Base-by-base conservation (phyloP, 441 rosid species). In the Aleurites moluccanus region DNA sequence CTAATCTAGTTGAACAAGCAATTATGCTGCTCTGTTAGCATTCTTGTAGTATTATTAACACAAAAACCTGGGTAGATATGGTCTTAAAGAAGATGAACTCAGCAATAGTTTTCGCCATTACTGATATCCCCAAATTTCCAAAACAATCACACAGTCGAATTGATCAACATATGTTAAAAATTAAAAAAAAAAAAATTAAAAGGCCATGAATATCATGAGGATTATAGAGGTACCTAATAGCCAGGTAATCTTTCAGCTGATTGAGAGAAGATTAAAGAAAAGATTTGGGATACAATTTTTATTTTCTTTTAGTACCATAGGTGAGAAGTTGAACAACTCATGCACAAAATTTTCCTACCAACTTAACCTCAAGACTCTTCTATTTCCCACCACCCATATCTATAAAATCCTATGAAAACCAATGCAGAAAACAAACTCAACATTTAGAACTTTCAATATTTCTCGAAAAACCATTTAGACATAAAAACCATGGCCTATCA, bases 311-410 rank as follows among this genome's bases (percentile, higher is more conserved):
- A 52, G 18, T 69, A 20, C 33, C 6, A 30, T 65, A 72, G 62
- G 61, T 72, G 69, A 70, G 77, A 44, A 55, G 74, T 73, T 80
- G 77, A 62, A 47, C 77, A 35, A 18, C 60, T 20, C 64, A 65
- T 35, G 8, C 4, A 45, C 14, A 10, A 10, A 1, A 45, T 10
- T 67, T 40, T 62, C 42, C 55, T 2, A 62, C 42, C 79, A 65
- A 72, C 30, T 49, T 52, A 5, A 2, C 2, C 10, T 44, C 40
- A 18, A 53, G 38, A 42, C 59, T 28, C 33, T 27, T 28, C 75
- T 42, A 2, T 10, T 50, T 27, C 28, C 59, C 69, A 18, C 73
- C 57, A 64, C 73, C 27, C 78, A 42, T 60, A 27, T 25, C 73
- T 77, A 77, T 77, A 74, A 74, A 80, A 70, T 18, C 38, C 38